phyloP scores from a whole-genome alignment of 202 grass and related monocot genomes.

The Hordeum pubiflorum region DNA sequence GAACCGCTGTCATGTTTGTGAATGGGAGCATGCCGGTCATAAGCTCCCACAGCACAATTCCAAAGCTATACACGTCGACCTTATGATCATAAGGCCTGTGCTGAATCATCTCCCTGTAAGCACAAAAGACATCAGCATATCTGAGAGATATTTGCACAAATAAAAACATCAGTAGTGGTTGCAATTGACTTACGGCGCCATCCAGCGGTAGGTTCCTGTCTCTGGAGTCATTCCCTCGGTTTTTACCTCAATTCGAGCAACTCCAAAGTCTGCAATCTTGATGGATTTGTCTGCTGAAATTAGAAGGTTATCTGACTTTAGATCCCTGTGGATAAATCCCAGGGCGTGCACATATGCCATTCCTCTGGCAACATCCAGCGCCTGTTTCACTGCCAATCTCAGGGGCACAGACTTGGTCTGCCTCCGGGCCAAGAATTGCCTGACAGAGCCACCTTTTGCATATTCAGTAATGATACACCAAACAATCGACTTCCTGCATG shows the following conservation, averaged over 20 bases:
- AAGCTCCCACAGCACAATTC: conserved; percentile 59
- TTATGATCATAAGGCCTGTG: conserved; percentile 62
- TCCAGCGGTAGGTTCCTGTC: conserved; percentile 77
- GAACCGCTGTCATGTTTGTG: conserved; percentile 54
- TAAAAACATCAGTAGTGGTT: neutral
- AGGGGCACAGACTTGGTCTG: conserved; percentile 57
- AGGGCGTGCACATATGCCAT: conserved; percentile 64
- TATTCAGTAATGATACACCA: conserved; percentile 84
- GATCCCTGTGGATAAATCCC: conserved; percentile 62
- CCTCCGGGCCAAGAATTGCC: conserved; percentile 54
- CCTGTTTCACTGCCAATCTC: conserved; percentile 52
- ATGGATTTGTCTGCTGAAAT: conserved; percentile 69
- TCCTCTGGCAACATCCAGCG: conserved; percentile 55
- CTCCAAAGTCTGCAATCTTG: conserved; percentile 79
- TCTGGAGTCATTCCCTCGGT: conserved; percentile 80
- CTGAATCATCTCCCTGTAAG: conserved; percentile 62
- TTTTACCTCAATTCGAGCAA: conserved; percentile 66
- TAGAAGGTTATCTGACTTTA: conserved; percentile 78
- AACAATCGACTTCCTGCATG: conserved; percentile 61
- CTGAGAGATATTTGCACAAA: neutral
- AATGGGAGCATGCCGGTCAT: conserved; percentile 61
- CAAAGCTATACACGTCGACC: conserved; percentile 61
- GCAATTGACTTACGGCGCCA: conserved; percentile 64
- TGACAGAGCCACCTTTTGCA: conserved; percentile 65
- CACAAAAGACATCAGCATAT: neutral